Conservation (phyloP, 257 asterid genomes). For the Cinchona pubescens region DNA sequence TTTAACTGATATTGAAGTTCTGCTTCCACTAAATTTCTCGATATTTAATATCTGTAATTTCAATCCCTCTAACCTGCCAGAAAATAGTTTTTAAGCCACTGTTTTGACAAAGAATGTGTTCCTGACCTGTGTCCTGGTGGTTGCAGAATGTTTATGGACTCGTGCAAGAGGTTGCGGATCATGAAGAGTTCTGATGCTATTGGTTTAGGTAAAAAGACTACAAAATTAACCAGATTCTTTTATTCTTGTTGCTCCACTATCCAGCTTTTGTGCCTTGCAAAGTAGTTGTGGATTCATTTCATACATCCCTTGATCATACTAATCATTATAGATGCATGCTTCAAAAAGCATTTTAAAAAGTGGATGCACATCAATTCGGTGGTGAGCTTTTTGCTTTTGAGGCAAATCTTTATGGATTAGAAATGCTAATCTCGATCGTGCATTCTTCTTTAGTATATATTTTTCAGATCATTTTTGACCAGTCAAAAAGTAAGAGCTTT, state of each 20-base stretch:
- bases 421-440: background rate
- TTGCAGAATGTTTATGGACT: slow-evolving; percentile 39
- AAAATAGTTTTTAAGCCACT: background rate
- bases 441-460: background rate
- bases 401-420: slow-evolving; percentile 6
- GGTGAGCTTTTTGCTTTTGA: slow-evolving; percentile 9
- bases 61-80: background rate
- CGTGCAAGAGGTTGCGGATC: slow-evolving; percentile 46
- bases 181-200: slow-evolving; percentile 47
- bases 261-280: background rate
- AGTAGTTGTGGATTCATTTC: background rate
- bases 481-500: slow-evolving; percentile 12
- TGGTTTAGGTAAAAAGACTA: slow-evolving; percentile 29
- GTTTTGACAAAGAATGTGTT: background rate
- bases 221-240: background rate
- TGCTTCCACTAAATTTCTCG: background rate
- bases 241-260: slow-evolving; percentile 6
- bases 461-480: background rate
- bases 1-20: background rate
- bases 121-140: slow-evolving; percentile 9
- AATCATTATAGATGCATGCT: slow-evolving; percentile 16
- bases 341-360: slow-evolving; percentile 16
- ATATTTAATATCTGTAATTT: background rate
- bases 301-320: slow-evolving; percentile 12
- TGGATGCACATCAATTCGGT: background rate